Evolutionary conservation across 1,139 yeast genomes (phyloP).

Genomic region (Ashbya aceris): DNA sequence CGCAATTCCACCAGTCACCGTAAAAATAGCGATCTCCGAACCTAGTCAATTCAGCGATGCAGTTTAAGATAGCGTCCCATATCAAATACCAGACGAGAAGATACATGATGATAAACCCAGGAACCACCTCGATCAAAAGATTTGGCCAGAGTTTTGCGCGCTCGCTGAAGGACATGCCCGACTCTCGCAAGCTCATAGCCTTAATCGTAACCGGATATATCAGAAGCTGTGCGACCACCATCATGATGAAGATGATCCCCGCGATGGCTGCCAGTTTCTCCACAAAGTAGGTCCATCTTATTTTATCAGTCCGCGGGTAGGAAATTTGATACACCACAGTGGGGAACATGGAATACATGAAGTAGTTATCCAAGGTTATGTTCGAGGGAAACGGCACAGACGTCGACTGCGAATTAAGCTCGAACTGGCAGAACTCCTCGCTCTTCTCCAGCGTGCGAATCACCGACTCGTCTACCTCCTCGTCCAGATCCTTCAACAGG

Average conservation of each 20-base stretch:
- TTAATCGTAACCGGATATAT: conserved; percentile 67
- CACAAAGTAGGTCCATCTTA: conserved; percentile 63
- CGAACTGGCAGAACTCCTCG: conserved; percentile 54
- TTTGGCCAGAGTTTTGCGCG: conserved; percentile 47
- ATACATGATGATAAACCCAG: conserved; percentile 69
- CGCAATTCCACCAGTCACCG: conserved; percentile 97
- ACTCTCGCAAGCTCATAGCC: conserved; percentile 44
- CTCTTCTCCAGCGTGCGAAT: conserved; percentile 36
- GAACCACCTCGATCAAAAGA: conserved; percentile 64
- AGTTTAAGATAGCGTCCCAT: conserved; percentile 89
- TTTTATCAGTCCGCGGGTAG: conserved; percentile 63
- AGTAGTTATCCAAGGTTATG: conserved; percentile 56
- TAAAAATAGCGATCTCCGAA: conserved; percentile 90
- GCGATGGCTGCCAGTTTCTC: conserved; percentile 70
- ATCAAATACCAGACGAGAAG: conserved; percentile 75
- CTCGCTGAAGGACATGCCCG: conserved; percentile 34
- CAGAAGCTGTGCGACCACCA: conserved; percentile 66
- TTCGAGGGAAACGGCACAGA: conserved; percentile 54
- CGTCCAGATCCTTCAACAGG: conserved; percentile 13
- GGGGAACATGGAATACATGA: conserved; percentile 82
- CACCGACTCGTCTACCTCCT: conserved; percentile 17
- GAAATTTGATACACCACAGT: conserved; percentile 72
- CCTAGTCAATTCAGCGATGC: conserved; percentile 74
- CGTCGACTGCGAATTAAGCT: conserved; percentile 42
- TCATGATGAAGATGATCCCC: conserved; percentile 80